Evolutionary conservation across 495 filamentous ascomycete genomes (phyloP), one percentile per base, ranked within the genome.

Genomic region (Pseudoneurospora amorphoporcata): DNA sequence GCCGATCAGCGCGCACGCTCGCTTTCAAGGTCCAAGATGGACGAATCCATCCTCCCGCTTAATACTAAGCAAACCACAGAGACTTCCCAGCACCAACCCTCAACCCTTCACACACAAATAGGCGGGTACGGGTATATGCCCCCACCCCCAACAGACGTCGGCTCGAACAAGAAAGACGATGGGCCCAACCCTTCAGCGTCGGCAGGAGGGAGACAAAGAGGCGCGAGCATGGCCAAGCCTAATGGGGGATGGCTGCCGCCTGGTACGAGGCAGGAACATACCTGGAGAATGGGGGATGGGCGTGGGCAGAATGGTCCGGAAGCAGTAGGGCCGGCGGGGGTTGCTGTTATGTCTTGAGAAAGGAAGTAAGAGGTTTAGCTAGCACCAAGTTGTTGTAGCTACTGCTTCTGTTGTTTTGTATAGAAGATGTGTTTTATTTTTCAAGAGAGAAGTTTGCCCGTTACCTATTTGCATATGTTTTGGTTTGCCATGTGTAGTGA

Each of bases 261-360:
- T 4, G 91, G 93, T 3, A 94, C 92, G 47, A 92, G 86, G 71
- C 90, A 93, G 78, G 91, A 96, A 75, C 90, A 93, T 70, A 95
- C 91, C 0, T 95, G 93, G 93, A 86, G 87, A 68, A 78, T 80
- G n/a, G 84, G 82, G 69, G 91, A 87, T 69, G 87, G 19, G 23
- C 14, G 12, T 29, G 23, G 23, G 4, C 19, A 32, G 23, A 61
- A 61, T 61, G 23, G 12, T 14, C 6, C 45, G 3, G 45, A 10
- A 37, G 35, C 35, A 37, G 8, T 8, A 32, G 47, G 47, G 23
- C 23, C 53, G 53, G 53, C 53, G 5, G 53, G 53, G 23, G 53
- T 61, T 32, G 23, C 53, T 32, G 53, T 61, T 32, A 61, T 61
- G 53, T 61, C 53, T 17, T 61, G 35, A 23, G 53, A 61, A 8